Conservation (phyloP, 2,329 filamentous ascomycete species). For the Neospermospora avenae region DNA sequence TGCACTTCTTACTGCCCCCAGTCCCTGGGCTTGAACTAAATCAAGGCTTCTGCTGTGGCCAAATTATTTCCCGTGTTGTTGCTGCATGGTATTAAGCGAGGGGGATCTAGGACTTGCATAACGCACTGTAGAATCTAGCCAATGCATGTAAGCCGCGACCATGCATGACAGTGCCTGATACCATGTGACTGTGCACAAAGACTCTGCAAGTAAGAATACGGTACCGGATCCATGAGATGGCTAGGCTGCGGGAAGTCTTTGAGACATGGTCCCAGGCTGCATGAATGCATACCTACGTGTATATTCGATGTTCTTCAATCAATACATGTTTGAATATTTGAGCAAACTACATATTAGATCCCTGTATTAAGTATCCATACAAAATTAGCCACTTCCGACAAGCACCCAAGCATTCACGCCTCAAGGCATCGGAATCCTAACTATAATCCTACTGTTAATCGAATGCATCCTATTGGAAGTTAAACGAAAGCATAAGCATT, state of each 20-base stretch:
- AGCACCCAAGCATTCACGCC: background rate
- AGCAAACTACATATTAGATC: too few relatives aligned
- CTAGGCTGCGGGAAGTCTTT: background rate
- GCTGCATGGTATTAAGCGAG: background rate
- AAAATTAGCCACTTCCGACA: background rate
- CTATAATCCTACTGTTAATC: too few relatives aligned
- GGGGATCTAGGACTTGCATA: background rate
- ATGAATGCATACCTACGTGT: too few relatives aligned
- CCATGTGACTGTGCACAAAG: background rate
- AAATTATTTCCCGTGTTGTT: background rate
- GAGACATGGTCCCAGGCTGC: background rate
- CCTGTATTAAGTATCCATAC: background rate
- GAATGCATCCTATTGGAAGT: background rate
- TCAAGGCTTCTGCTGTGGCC: background rate
- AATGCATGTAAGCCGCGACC: background rate
- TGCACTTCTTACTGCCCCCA: background rate
- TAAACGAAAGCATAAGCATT: background rate
- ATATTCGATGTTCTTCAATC: too few relatives aligned
- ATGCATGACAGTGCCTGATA: slow-evolving; percentile 2
- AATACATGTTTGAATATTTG: too few relatives aligned
- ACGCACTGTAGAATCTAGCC: background rate
- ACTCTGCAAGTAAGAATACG: background rate
- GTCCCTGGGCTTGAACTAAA: background rate
- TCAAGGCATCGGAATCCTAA: background rate
- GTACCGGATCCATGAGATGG: background rate